Conservation (phyloP, 2,329 filamentous ascomycete species). For the Lizonia empirigonia region DNA sequence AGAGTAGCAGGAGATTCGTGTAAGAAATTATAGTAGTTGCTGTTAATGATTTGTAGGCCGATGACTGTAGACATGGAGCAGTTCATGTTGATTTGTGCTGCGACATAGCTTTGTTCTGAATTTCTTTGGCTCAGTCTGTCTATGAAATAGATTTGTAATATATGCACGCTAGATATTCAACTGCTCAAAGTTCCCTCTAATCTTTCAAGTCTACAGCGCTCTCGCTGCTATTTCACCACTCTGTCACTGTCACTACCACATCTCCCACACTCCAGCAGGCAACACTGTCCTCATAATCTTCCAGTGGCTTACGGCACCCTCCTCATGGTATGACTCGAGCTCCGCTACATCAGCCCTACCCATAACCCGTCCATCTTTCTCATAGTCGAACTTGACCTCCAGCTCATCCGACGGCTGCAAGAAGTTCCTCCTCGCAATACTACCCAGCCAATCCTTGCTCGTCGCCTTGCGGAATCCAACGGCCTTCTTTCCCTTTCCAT, state of each 20-base stretch:
- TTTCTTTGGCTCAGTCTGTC: too few species aligned
- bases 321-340: constrained; percentile 73
- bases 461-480: constrained; percentile 71
- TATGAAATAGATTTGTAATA: too few species aligned
- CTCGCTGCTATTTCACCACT: too few species aligned
- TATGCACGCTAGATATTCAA: too few species aligned
- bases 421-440: constrained; percentile 70
- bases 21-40: too few species aligned
- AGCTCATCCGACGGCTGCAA: constrained; percentile 76
- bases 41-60: too few species aligned
- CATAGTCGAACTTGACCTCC: constrained; percentile 49
- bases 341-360: constrained; percentile 67
- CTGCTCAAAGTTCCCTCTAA: too few species aligned
- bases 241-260: constrained; percentile 66
- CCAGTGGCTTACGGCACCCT: constrained; percentile 87
- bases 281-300: constrained; percentile 85
- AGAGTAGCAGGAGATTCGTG: background rate
- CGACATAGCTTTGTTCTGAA: too few species aligned
- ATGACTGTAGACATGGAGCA: too few species aligned
- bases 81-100: too few species aligned
- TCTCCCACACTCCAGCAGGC: constrained; percentile 80
- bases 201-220: too few species aligned
- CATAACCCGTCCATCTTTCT: constrained; percentile 60
- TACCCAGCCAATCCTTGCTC: constrained; percentile 72
- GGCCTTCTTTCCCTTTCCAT: constrained; percentile 39